Percentiles rank a stretch among this genome's conserved stretches.
phyloP scores from a whole-genome alignment of 129 eudicot species.

The Arctium lappa region DNA sequence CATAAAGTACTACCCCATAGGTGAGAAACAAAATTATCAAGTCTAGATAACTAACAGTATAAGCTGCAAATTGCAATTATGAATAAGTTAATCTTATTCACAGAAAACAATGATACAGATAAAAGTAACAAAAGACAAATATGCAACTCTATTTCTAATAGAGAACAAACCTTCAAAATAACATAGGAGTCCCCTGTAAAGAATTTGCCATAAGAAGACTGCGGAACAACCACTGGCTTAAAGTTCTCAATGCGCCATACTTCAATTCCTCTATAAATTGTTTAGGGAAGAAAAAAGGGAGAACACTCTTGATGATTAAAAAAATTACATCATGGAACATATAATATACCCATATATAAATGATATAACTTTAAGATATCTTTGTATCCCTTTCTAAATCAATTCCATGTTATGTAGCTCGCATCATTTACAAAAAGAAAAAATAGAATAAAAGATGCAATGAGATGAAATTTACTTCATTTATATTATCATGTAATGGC shows the following conservation, averaged over 20 bases:
- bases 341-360: not conserved
- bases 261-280: slow-evolving; percentile 70
- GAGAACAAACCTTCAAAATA: slow-evolving; percentile 64
- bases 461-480: not conserved
- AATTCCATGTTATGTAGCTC: not conserved
- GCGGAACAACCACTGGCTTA: slow-evolving; percentile 61
- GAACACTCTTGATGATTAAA: slow-evolving; percentile 4
- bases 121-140: not conserved
- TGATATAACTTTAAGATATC: not conserved
- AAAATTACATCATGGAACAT: not conserved
- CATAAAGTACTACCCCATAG: not conserved
- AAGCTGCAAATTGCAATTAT: not conserved
- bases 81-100: not conserved
- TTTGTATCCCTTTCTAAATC: slow-evolving; percentile 1
- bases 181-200: slow-evolving; percentile 91
- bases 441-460: not conserved
- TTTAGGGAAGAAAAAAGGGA: slow-evolving; percentile 39
- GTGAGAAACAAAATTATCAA: slow-evolving; percentile 11
- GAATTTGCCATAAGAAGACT: slow-evolving; percentile 78
- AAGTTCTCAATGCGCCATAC: slow-evolving; percentile 97
- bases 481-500: not conserved
- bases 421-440: not conserved
- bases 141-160: not conserved
- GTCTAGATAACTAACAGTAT: not conserved
- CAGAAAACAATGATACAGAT: not conserved